Evolutionary conservation across 108 stramenopile genomes (phyloP).

Genomic region (Conticribra guillardii): DNA sequence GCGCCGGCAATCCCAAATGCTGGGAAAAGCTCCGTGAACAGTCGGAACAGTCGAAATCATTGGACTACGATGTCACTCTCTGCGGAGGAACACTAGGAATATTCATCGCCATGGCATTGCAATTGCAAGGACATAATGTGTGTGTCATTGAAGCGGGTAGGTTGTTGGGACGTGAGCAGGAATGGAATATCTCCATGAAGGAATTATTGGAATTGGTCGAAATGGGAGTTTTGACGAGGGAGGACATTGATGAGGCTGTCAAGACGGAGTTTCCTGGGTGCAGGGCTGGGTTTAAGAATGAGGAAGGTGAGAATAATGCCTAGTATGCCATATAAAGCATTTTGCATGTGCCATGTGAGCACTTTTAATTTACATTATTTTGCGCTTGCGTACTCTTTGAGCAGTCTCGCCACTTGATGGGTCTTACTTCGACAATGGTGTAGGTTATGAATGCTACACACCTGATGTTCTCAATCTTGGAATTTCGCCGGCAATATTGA

Average conservation of each 20-base stretch:
- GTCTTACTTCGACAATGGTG: conserved; percentile 77
- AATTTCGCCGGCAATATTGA: conserved; percentile 65
- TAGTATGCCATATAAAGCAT: not conserved
- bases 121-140: conserved; percentile 73
- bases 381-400: not conserved
- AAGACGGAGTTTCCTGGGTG: conserved; percentile 83
- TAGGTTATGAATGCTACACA: conserved; percentile 79
- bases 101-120: conserved; percentile 87
- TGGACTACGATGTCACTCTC: conserved; percentile 86
- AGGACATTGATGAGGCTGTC: conserved; percentile 79
- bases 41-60: conserved; percentile 11
- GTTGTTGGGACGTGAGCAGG: conserved; percentile 88
- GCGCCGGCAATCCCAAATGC: conserved; percentile 62
- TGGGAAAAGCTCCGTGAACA: conserved; percentile 70
- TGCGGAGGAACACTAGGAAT: conserved; percentile 95
- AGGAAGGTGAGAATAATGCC: conserved; percentile 25
- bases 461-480: conserved; percentile 84
- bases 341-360: not conserved
- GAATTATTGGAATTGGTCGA: conserved; percentile 83
- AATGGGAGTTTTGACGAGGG: conserved; percentile 74
- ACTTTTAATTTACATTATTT: not conserved
- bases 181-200: conserved; percentile 93
- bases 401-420: conserved; percentile 67
- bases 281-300: conserved; percentile 42
- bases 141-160: conserved; percentile 85